A percentile compares a stretch with the other conserved stretches of the same genome.
Conservation (phyloP, 768 basidiomycete genomes). For the Hypholoma fasciculare region DNA sequence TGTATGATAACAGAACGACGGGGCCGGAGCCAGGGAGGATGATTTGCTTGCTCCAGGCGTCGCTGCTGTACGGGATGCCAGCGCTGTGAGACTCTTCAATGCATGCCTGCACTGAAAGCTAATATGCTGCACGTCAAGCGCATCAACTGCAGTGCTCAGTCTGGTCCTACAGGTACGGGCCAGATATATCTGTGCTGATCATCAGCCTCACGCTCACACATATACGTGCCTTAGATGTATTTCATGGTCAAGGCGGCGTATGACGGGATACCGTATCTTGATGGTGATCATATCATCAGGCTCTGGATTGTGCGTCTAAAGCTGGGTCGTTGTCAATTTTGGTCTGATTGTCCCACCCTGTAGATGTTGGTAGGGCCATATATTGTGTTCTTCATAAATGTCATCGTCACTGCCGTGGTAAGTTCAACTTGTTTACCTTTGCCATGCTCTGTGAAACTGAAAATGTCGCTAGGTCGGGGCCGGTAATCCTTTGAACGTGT, state of each 20-base stretch:
- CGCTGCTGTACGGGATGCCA: conserved; percentile 49
- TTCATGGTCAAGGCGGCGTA: conserved; percentile 38
- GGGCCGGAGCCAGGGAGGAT: conserved; percentile 45
- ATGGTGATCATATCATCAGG: conserved; percentile 33
- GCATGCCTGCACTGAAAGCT: not conserved
- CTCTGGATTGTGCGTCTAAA: conserved; percentile 35
- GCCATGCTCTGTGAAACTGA: not conserved
- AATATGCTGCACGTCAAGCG: conserved; percentile 22
- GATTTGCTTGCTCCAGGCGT: conserved; percentile 47
- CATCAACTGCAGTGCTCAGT: conserved; percentile 39
- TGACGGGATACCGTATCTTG: conserved; percentile 28
- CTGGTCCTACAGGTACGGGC: conserved; percentile 41
- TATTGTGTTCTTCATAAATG: conserved; percentile 34
- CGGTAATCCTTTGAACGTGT: conserved; percentile 32
- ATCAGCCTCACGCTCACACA: not conserved
- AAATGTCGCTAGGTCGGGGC: conserved; percentile 35
- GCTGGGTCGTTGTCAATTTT: not conserved
- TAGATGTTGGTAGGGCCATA: conserved; percentile 46
- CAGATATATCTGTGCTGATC: not conserved
- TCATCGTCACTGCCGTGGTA: conserved; percentile 43
- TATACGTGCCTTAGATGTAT: conserved; percentile 37
- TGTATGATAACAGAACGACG: conserved; percentile 40
- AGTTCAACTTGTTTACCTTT: conserved; percentile 1
- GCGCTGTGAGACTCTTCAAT: conserved; percentile 34
- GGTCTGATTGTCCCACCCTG: not conserved